Evolutionary conservation across 2,329 filamentous ascomycete species (phyloP), one percentile per base, ranked within the genome.

Genomic region (Epichloe elymi): DNA sequence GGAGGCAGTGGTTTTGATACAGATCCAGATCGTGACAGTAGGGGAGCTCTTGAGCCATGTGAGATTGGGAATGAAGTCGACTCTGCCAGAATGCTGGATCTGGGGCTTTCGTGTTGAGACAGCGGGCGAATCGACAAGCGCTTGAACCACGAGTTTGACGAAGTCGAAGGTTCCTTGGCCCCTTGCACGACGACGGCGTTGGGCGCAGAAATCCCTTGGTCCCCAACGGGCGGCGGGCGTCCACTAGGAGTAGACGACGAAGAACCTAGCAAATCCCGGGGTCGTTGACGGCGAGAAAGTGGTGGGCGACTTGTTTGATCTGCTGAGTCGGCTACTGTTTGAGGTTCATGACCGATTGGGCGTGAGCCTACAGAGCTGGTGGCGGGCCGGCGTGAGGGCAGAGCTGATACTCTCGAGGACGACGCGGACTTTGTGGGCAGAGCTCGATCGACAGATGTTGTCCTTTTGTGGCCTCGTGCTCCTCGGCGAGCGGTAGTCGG

Each of bases 101-200:
- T 73, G 30, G 73, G 66, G 60, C 81, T 86, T 55, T 77, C 81
- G 65, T 79, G 76, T 57, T 83, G 80, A 26, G 81, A 85, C 23
- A 74, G 62, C 19, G 83, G 83, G 23, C 83, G 77, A 43, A 79
- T 71, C 23, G 85, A 87, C 39, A 89, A 68, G 47, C 84, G 79
- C 58, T 80, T 79, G 56, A 88, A 80, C 86, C 86, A 90, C 30
- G 84, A 87, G 50, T 78, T 73, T 60, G 72, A 76, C 36, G 79
- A 83, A 15, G 80, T 82, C 36, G 74, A 59, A 3, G 80, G 83
- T 59, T 81, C 76, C 56, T 78, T 70, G 39, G 67, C 62, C 56
- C 66, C 67, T 53, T 80, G 76, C 12, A 65, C 62, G 46, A 67
- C 65, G 20, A 66, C 23, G 23, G 15, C 20, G 15, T 20, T 38